phyloP scores from a whole-genome alignment of 2,329 filamentous ascomycete genomes.

The Tolypocladium sp. region DNA sequence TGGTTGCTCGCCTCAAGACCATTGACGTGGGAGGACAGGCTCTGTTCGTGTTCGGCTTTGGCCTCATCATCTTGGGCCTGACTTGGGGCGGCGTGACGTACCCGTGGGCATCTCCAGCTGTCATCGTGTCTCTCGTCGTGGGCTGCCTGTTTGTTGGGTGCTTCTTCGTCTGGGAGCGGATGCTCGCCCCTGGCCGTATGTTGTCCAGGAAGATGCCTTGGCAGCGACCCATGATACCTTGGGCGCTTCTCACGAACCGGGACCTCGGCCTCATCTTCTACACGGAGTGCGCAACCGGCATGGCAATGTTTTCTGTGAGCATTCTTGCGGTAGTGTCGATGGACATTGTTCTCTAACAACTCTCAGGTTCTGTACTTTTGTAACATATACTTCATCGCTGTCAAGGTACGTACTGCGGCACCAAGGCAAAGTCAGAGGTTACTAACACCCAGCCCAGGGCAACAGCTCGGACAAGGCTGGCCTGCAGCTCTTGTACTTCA shows the following conservation, averaged over 20 bases:
- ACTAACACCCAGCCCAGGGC: conserved; percentile 21
- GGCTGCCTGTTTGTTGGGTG: conserved; percentile 29
- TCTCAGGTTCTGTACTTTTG: conserved; percentile 55
- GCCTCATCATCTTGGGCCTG: conserved; percentile 43
- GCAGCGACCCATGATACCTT: conserved; percentile 57
- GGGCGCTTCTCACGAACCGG: conserved; percentile 43
- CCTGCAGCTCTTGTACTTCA: conserved; percentile 51
- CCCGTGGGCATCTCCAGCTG: conserved; percentile 37
- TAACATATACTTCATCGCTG: conserved; percentile 57
- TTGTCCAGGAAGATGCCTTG: conserved; percentile 39
- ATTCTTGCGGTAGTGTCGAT: neutral
- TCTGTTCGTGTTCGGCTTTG: conserved; percentile 46
- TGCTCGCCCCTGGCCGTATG: conserved; percentile 38
- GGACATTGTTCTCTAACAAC: neutral
- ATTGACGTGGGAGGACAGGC: conserved; percentile 47
- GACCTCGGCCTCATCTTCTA: conserved; percentile 54
- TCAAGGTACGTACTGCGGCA: conserved; percentile 23
- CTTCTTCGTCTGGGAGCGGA: conserved; percentile 43
- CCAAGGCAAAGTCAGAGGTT: neutral
- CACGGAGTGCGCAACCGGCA: conserved; percentile 51
- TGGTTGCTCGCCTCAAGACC: conserved; percentile 39
- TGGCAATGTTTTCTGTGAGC: conserved; percentile 38
- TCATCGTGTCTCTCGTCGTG: conserved; percentile 38
- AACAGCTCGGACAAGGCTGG: conserved; percentile 42
- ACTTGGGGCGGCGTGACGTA: conserved; percentile 48